Conservation (phyloP, 2,329 filamentous ascomycete genomes). For the Trichophyton simii region DNA sequence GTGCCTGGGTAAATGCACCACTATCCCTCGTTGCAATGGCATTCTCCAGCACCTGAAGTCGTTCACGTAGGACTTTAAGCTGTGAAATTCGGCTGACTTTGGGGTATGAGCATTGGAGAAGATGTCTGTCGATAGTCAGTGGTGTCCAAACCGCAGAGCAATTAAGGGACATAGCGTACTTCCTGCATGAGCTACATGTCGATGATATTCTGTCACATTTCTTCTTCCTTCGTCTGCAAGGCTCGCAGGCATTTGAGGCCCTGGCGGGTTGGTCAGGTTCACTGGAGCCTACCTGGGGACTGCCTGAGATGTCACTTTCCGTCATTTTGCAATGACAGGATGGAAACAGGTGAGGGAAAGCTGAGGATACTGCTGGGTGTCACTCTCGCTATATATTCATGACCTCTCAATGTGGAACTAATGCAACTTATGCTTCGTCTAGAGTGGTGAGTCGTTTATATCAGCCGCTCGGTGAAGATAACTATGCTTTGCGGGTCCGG, state of each 20-base stretch:
- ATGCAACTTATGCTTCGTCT: too few relatives aligned
- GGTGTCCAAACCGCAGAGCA: neutral
- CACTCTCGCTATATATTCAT: neutral
- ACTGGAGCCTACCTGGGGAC: neutral
- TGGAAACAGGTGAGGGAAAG: too few relatives aligned
- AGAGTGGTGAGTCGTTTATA: too few relatives aligned
- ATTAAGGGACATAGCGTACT: neutral
- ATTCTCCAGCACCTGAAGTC: neutral
- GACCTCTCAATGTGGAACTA: neutral
- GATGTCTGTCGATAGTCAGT: neutral
- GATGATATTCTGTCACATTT: conserved; percentile 6
- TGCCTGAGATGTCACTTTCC: neutral
- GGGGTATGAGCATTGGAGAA: conserved; percentile 6
- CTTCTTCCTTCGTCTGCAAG: conserved; percentile 9
- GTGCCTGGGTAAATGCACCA: neutral
- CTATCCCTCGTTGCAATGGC: neutral
- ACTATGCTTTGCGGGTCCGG: neutral
- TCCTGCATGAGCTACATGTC: conserved; percentile 6
- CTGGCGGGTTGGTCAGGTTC: neutral
- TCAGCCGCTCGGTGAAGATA: too few relatives aligned
- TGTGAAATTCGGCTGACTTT: neutral
- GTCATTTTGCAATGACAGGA: too few relatives aligned
- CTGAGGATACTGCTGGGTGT: neutral
- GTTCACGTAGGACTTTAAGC: conserved; percentile 4
- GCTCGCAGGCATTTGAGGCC: conserved; percentile 4